These are phyloP conservation scores for Pseudogymnoascus verrucosus DNA, from an alignment of 2,329 filamentous ascomycete species.

Conservation along the genomic window DNA sequence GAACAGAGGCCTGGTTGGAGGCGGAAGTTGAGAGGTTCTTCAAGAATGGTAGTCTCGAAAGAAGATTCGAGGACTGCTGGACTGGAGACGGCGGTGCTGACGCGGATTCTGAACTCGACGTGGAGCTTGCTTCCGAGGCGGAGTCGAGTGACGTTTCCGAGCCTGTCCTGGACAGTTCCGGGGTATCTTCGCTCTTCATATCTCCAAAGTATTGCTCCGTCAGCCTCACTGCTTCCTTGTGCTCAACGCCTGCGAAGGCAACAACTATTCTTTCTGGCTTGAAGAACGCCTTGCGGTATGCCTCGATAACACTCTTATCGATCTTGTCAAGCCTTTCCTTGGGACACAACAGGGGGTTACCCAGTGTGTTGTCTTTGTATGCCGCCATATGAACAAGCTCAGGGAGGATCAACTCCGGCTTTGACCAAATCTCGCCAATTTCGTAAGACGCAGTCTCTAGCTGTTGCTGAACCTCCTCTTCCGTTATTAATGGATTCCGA, in stretches of 20 bases:
- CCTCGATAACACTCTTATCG: constrained; percentile 61
- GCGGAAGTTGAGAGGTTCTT: constrained; percentile 79
- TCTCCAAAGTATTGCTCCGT: constrained; percentile 85
- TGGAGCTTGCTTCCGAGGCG: constrained; percentile 28
- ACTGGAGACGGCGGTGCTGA: constrained; percentile 31
- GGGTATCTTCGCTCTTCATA: constrained; percentile 56
- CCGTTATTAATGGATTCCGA: constrained; percentile 72
- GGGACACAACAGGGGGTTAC: constrained; percentile 87
- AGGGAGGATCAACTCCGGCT: constrained; percentile 90
- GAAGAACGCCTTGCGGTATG: constrained; percentile 79
- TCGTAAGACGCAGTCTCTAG: constrained; percentile 90
- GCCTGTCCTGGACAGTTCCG: constrained; percentile 44
- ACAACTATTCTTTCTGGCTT: constrained; percentile 86
- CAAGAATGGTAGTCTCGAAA: constrained; percentile 82
- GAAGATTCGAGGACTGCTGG: constrained; percentile 54
- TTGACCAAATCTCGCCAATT: constrained; percentile 95
- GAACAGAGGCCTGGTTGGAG: constrained; percentile 50
- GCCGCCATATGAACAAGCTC: constrained; percentile 93
- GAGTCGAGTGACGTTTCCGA: constrained; percentile 49
- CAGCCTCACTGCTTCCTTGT: constrained; percentile 69
- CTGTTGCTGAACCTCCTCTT: constrained; percentile 79
- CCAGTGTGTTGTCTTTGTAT: constrained; percentile 91
- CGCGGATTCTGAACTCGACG: constrained; percentile 27
- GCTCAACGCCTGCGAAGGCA: constrained; percentile 86
- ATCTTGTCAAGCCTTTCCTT: constrained; percentile 73